Evolutionary conservation across 2,329 filamentous ascomycete genomes (phyloP), one percentile per base, ranked within the genome.

Genomic region (Colletotrichum agaves): DNA sequence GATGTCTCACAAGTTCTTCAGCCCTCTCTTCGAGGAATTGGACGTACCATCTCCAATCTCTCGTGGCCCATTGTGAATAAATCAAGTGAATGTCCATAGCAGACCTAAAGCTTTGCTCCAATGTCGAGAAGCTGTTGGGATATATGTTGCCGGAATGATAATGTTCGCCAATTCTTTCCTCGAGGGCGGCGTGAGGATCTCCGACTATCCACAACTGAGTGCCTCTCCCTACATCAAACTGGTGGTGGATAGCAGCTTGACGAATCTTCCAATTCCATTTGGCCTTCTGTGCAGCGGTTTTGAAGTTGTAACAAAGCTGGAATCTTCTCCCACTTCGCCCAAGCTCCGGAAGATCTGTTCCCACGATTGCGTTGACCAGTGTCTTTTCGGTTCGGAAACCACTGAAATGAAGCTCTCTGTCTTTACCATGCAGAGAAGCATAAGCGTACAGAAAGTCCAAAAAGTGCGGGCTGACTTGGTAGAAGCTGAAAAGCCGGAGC

Each of bases 131-230:
- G 17, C 19, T 79, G 70, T 62, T 77, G 71, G 46, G 77, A 72
- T 33, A 75, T 50, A 6, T n/a, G 2, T 17, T 47, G 3, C 4
- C 3, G 0, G n/a, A 37, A 1, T 15, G 11, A 12, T 19, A 65
- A 0, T 61, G 13, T 3, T 39, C 56, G 4, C 4, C 37, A 0
- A 46, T 31, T 15, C 27, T 37, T 1, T 74, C 43, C 44, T 78
- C 72, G 11, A 80, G 63, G 13, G 72, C 71, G 4, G 64, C 55
- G 2, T 72, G 69, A 0, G 78, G 80, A 50, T 80, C 79, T 0
- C 77, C 77, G 1, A 81, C 71, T 5, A 84, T 75, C 82, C 82
- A 84, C 2, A 82, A 57, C 0, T 78, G 72, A 2, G 73, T 79
- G 0, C 79, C 72, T 3, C 73, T 65, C 0, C 72, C 71, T 0